Conservation (phyloP, 2,329 filamentous ascomycete genomes). For the Neonectria faginata region DNA sequence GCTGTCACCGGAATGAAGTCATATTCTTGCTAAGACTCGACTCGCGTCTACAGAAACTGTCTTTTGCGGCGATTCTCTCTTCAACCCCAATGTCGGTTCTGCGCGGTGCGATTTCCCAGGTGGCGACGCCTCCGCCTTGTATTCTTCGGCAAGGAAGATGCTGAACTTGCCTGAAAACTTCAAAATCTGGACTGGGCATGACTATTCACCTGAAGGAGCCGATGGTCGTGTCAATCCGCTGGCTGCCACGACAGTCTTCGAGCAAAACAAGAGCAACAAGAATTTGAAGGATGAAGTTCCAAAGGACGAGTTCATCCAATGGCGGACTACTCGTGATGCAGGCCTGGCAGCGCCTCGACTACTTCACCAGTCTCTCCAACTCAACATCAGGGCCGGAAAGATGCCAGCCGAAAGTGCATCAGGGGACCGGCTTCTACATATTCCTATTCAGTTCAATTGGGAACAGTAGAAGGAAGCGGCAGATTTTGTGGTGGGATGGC, state of each 20-base stretch:
- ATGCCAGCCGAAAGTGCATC: conserved; percentile 47
- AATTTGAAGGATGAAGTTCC: conserved; percentile 56
- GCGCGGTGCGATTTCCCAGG: conserved; percentile 66
- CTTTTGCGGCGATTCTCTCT: conserved; percentile 64
- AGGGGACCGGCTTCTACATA: conserved; percentile 1
- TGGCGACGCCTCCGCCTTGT: conserved; percentile 57
- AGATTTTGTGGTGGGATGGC: no score
- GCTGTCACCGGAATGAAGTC: no score
- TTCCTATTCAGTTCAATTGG: neutral
- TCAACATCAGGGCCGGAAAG: conserved; percentile 61
- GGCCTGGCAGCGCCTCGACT: conserved; percentile 56
- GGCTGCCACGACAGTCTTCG: conserved; percentile 56
- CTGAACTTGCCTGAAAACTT: conserved; percentile 54
- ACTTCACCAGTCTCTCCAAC: conserved; percentile 61
- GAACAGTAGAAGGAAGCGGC: neutral
- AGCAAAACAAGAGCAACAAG: conserved; percentile 58
- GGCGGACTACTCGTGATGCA: conserved; percentile 57
- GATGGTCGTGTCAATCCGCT: conserved; percentile 47
- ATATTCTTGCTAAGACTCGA: no score
- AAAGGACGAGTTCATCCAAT: conserved; percentile 56
- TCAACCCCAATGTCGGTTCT: conserved; percentile 61
- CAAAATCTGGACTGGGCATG: conserved; percentile 64
- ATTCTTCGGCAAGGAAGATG: conserved; percentile 54
- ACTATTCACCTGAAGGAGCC: conserved; percentile 56
- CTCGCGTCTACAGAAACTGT: conserved; percentile 49